A percentile compares a stretch with the other conserved stretches of the same genome.
Evolutionary conservation across 2,329 filamentous ascomycete species (phyloP).

Genomic region (Verticillium nubilum): DNA sequence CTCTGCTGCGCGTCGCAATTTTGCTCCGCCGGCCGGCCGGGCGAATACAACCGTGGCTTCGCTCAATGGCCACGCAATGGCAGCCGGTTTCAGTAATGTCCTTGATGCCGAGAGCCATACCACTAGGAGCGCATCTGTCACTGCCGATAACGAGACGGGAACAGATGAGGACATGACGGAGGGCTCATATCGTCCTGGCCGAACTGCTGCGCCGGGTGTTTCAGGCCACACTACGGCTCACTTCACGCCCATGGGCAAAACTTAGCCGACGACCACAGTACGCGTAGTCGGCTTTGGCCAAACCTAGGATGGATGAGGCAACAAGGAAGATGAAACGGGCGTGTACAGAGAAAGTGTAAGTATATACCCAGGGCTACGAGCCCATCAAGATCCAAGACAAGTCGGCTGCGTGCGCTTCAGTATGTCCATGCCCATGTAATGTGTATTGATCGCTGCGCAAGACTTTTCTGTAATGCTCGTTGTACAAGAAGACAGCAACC

Average conservation of each 20-base stretch:
- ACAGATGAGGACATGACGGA: neutral
- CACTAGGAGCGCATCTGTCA: neutral
- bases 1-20: neutral
- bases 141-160: neutral
- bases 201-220: neutral
- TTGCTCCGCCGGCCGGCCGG: neutral
- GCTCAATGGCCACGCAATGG: neutral
- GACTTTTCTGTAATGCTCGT: neutral
- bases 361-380: neutral
- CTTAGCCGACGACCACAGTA: neutral
- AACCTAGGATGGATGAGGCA: neutral
- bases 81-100: neutral
- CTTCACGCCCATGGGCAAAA: neutral
- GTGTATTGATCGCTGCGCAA: neutral
- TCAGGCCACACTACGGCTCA: neutral
- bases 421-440: neutral
- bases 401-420: neutral
- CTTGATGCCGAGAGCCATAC: neutral
- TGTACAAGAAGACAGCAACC: neutral
- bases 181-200: neutral
- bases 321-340: neutral
- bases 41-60: neutral
- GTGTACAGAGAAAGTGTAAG: neutral
- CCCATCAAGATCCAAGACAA: neutral
- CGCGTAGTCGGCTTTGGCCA: neutral